Percentiles rank a stretch among this genome's conserved stretches.
phyloP scores from a whole-genome alignment of 345 rosid genomes.

The Gossypium rotundifolium region DNA sequence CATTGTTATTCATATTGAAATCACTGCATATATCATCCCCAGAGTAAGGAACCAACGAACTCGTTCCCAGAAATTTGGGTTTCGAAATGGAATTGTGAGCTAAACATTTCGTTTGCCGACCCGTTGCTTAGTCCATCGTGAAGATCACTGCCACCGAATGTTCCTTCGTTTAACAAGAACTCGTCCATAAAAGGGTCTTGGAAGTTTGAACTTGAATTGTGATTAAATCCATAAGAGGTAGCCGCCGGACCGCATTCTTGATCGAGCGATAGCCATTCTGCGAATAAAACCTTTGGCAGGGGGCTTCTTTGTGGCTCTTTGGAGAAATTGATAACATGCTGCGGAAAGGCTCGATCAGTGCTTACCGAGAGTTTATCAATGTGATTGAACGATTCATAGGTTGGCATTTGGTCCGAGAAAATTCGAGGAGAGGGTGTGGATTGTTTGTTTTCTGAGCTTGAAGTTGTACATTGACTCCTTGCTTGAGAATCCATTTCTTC shows the following conservation, averaged over 20 bases:
- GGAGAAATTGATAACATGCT: slow-evolving; percentile 14
- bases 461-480: slow-evolving; percentile 19
- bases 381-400: slow-evolving; percentile 18
- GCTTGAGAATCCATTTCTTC: slow-evolving; percentile 28
- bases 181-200: slow-evolving; percentile 18
- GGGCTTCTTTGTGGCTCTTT: slow-evolving; percentile 12
- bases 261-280: slow-evolving; percentile 66
- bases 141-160: slow-evolving; percentile 22
- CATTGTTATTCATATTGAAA: slow-evolving; percentile 37
- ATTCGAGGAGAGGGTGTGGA: slow-evolving; percentile 22
- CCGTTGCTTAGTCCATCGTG: slow-evolving; percentile 22
- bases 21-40: slow-evolving; percentile 33
- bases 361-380: slow-evolving; percentile 20
- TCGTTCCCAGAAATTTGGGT: slow-evolving; percentile 39
- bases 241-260: slow-evolving; percentile 9
- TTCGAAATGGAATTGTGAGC: slow-evolving; percentile 44
- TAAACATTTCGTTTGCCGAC: slow-evolving; percentile 30
- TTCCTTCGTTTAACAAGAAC: slow-evolving; percentile 17
- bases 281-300: slow-evolving; percentile 52
- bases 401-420: slow-evolving; percentile 17
- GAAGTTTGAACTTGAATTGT: slow-evolving; percentile 23
- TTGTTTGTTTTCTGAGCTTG: slow-evolving; percentile 33
- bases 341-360: slow-evolving; percentile 16
- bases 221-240: slow-evolving; percentile 14
- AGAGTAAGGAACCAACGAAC: slow-evolving; percentile 26